These are phyloP conservation scores for Polyporus tsugae DNA, from an alignment of 1,284 basidiomycete genomes.

Conservation along the genomic window DNA sequence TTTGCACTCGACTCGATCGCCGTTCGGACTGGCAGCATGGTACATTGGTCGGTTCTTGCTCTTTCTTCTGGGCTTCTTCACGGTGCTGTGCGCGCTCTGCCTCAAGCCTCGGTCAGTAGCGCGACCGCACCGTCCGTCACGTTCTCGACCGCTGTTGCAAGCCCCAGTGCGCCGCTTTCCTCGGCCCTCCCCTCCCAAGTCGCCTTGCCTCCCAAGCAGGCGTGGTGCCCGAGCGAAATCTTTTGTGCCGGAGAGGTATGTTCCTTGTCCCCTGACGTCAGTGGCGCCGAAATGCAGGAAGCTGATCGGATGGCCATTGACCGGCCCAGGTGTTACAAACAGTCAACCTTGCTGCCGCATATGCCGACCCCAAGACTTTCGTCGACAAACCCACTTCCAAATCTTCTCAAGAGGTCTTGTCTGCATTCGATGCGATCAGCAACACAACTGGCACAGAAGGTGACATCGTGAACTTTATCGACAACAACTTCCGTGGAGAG, in stretches of 20 bases:
- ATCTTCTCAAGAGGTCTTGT: conserved; percentile 68
- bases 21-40: conserved; percentile 11
- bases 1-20: conserved; percentile 14
- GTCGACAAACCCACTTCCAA: conserved; percentile 89
- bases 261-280: conserved; percentile 26
- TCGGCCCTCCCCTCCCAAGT: conserved; percentile 72
- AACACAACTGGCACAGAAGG: conserved; percentile 58
- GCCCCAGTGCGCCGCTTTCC: conserved; percentile 63
- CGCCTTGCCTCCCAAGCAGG: conserved; percentile 74
- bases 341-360: conserved; percentile 82
- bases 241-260: conserved; percentile 84
- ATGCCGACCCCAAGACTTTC: conserved; percentile 87
- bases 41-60: conserved; percentile 21
- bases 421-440: conserved; percentile 71
- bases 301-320: background rate
- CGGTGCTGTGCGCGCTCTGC: conserved; percentile 32
- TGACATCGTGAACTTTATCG: conserved; percentile 73
- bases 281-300: conserved; percentile 2
- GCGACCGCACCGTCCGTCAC: conserved; percentile 38
- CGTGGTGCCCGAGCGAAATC: conserved; percentile 83
- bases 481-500: conserved; percentile 85
- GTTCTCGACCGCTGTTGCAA: conserved; percentile 71
- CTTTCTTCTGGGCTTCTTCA: conserved; percentile 29
- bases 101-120: conserved; percentile 32
- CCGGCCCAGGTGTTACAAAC: conserved; percentile 77